These are phyloP conservation scores for Xylogone sp. DNA, from an alignment of 2,329 filamentous ascomycete genomes.

Conservation along the genomic window DNA sequence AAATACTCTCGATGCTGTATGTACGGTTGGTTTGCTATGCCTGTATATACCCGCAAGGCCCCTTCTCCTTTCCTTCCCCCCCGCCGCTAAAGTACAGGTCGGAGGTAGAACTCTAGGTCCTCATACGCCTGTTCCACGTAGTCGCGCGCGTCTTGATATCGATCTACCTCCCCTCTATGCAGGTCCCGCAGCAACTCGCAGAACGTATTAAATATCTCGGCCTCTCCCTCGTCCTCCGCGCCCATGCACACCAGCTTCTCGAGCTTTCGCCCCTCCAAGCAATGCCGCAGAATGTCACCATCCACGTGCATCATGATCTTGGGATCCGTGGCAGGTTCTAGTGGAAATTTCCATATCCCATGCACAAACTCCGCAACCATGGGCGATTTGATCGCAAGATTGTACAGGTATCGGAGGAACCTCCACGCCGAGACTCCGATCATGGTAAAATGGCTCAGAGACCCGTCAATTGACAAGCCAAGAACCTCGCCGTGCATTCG, in stretches of 20 bases:
- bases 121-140: conserved; percentile 50
- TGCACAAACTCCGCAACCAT: conserved; percentile 46
- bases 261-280: conserved; percentile 43
- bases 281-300: conserved; percentile 59
- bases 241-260: conserved; percentile 35
- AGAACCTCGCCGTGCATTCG: conserved; percentile 43
- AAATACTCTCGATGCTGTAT: too few species aligned
- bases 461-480: conserved; percentile 66
- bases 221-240: conserved; percentile 4
- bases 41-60: too few species aligned
- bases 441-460: conserved; percentile 65
- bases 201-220: conserved; percentile 33
- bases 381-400: conserved; percentile 51
- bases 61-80: too few species aligned
- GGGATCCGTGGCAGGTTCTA: conserved; percentile 37
- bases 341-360: conserved; percentile 16
- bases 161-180: conserved; percentile 38
- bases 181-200: conserved; percentile 45
- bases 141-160: conserved; percentile 17
- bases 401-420: conserved; percentile 70
- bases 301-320: conserved; percentile 59
- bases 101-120: conserved; percentile 50
- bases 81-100: conserved; percentile 47
- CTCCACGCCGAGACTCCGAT: conserved; percentile 60
- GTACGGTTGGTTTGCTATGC: too few species aligned